These are phyloP conservation scores for Pelargonium cotyledonis DNA, from an alignment of 441 rosid species.

Conservation along the genomic window DNA sequence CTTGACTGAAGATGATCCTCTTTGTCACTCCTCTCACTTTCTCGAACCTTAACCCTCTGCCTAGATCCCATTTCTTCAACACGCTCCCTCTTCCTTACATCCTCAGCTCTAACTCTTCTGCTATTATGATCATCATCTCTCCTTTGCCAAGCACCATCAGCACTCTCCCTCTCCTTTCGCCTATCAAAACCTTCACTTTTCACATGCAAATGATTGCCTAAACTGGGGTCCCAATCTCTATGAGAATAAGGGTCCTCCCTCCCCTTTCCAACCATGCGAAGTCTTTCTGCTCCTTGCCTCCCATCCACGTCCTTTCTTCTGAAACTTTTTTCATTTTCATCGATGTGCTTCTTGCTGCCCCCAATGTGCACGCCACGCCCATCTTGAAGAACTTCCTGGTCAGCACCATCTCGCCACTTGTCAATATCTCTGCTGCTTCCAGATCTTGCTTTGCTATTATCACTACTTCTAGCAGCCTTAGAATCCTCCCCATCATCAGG, in stretches of 20 bases:
- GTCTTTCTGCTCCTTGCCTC: conserved; percentile 60
- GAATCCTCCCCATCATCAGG: conserved; percentile 59
- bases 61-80: conserved; percentile 64
- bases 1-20: conserved; percentile 56
- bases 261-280: conserved; percentile 33
- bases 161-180: conserved; percentile 60
- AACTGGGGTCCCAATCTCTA: conserved; percentile 51
- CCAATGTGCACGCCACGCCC: conserved; percentile 38
- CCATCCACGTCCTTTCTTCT: conserved; percentile 53
- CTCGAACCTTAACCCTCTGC: conserved; percentile 60
- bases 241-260: conserved; percentile 54
- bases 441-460: conserved; percentile 80
- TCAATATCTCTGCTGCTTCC: conserved; percentile 74
- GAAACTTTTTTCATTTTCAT: conserved; percentile 45
- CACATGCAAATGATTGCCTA: conserved; percentile 30
- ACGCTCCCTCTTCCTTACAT: conserved; percentile 60
- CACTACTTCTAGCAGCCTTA: conserved; percentile 86
- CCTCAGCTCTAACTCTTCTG: conserved; percentile 62
- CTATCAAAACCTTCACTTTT: conserved; percentile 54
- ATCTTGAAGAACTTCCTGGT: conserved; percentile 74
- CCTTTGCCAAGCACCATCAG: conserved; percentile 49
- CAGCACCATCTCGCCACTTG: conserved; percentile 56
- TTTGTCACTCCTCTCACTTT: conserved; percentile 56
- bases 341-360: conserved; percentile 41
- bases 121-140: conserved; percentile 55